Percentiles rank a stretch among this genome's conserved stretches.
phyloP scores from a whole-genome alignment of 2,329 filamentous ascomycete genomes.

The Trichoderma atroviride region DNA sequence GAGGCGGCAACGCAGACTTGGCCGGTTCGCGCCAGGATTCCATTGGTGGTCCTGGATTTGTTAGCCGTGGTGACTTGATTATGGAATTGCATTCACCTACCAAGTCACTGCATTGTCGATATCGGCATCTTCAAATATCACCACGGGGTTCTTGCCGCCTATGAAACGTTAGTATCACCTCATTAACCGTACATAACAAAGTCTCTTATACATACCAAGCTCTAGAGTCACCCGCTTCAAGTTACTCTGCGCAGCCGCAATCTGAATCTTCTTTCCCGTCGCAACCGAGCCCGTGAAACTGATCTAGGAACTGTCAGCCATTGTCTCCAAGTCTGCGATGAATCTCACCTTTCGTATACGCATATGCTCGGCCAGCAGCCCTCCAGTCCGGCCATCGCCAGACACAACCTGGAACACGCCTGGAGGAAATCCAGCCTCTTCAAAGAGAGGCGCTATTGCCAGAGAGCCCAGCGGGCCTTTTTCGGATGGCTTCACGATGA shows the following conservation, averaged over 20 bases:
- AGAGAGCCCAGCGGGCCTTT: background rate
- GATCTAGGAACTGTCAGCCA: background rate
- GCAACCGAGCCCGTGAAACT: constrained; percentile 71
- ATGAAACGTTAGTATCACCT: background rate
- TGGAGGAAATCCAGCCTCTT: constrained; percentile 5
- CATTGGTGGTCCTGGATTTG: constrained; percentile 38
- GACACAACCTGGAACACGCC: constrained; percentile 1
- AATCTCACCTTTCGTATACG: constrained; percentile 2
- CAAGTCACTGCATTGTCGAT: constrained; percentile 7
- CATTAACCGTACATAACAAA: background rate
- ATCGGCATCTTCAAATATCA: constrained; percentile 7
- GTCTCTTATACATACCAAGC: constrained; percentile 60
- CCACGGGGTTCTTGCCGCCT: constrained; percentile 1
- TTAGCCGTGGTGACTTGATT: constrained; percentile 22
- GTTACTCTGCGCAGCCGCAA: constrained; percentile 65
- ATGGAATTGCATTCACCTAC: background rate
- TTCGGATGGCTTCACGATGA: constrained; percentile 11
- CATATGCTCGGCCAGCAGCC: constrained; percentile 5
- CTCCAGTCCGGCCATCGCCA: background rate
- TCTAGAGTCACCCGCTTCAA: constrained; percentile 68
- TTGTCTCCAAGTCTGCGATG: background rate
- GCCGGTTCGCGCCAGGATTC: constrained; percentile 57
- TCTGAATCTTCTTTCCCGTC: constrained; percentile 73
- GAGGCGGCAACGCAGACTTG: constrained; percentile 64
- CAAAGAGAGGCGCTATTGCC: background rate